These are phyloP conservation scores for Plasmodium berghei DNA, from an alignment of 169 alveolate genomes.

Conservation along the genomic window DNA sequence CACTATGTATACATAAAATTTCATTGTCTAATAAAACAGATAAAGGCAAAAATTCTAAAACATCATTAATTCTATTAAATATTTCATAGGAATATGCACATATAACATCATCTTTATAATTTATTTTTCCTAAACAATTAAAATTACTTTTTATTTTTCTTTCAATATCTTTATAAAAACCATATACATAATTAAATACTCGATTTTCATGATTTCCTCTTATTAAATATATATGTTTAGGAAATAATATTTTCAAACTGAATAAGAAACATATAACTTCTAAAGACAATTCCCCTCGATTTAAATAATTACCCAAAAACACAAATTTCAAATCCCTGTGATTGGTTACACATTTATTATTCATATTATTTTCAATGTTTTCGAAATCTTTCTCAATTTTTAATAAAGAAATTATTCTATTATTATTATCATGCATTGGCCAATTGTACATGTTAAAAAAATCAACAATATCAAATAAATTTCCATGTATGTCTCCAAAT, in stretches of 20 bases:
- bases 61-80: conserved; percentile 93
- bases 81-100: conserved; percentile 91
- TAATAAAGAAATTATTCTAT: background rate
- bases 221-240: conserved; percentile 93
- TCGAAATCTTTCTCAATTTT: conserved; percentile 1
- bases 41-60: conserved; percentile 94
- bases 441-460: conserved; percentile 83
- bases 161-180: conserved; percentile 93
- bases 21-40: conserved; percentile 95
- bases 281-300: conserved; percentile 91
- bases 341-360: background rate
- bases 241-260: conserved; percentile 92
- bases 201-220: conserved; percentile 96
- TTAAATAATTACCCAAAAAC: conserved; percentile 94
- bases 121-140: conserved; percentile 77
- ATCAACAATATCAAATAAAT: conserved; percentile 75
- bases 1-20: conserved; percentile 95
- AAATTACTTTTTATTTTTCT: conserved; percentile 89
- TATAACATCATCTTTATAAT: conserved; percentile 44
- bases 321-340: conserved; percentile 82
- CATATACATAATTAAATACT: conserved; percentile 92
- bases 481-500: conserved; percentile 81
- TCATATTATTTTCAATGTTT: background rate
- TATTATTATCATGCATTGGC: conserved; percentile 79
- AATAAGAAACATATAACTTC: conserved; percentile 93